These are phyloP conservation scores for Mikania micrantha DNA, from an alignment of 129 eudicot species.

Conservation along the genomic window DNA sequence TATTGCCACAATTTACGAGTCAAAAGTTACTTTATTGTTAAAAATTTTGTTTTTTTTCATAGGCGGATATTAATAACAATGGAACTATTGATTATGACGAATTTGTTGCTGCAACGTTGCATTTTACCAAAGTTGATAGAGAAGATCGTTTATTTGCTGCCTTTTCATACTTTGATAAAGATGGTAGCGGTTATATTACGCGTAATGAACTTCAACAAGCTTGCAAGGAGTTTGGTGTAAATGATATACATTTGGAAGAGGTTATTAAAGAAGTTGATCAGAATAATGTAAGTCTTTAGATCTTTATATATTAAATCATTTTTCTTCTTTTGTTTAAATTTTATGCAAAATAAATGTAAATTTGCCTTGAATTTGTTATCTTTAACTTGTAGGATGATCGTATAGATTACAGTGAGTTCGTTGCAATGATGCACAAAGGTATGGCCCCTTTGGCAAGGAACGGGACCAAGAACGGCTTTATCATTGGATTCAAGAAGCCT, in stretches of 20 bases:
- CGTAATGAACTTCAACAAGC: conserved; percentile 61
- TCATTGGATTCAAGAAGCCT: conserved; percentile 33
- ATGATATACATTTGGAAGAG: conserved; percentile 37
- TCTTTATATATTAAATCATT: background rate
- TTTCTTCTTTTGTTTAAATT: background rate
- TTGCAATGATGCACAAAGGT: conserved; percentile 71
- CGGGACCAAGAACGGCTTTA: conserved; percentile 30
- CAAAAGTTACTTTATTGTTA: background rate
- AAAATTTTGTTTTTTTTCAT: conserved; percentile 8
- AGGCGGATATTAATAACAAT: conserved; percentile 69
- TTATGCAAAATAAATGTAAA: background rate
- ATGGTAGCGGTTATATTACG: conserved; percentile 73
- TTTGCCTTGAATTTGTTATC: background rate
- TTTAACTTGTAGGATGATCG: conserved; percentile 59
- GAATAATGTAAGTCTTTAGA: conserved; percentile 36
- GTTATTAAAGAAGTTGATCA: conserved; percentile 52
- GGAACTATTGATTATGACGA: conserved; percentile 69
- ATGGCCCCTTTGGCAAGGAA: conserved; percentile 34
- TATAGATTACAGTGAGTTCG: conserved; percentile 63
- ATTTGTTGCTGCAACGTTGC: conserved; percentile 71
- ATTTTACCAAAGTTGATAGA: conserved; percentile 45
- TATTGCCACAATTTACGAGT: background rate
- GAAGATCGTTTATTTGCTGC: conserved; percentile 64
- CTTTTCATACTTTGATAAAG: conserved; percentile 66
- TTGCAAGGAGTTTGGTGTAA: conserved; percentile 56